Conservation (phyloP, 2,329 filamentous ascomycete genomes). For the Talaromyces funiculosus region DNA sequence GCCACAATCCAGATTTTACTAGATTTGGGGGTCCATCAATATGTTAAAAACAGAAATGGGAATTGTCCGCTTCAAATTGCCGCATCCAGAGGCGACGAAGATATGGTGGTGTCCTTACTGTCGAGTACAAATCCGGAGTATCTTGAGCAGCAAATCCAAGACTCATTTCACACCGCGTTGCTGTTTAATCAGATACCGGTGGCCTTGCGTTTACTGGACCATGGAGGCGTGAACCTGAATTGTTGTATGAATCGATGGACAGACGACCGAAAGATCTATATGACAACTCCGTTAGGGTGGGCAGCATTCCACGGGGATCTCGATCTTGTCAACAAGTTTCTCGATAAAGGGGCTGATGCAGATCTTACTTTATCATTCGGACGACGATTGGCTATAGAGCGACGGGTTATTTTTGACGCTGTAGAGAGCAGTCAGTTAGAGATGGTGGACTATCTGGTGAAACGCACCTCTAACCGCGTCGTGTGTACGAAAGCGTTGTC, state of each 20-base stretch:
- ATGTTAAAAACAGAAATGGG: neutral
- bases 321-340: neutral
- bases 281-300: neutral
- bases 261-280: neutral
- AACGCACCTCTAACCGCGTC: neutral
- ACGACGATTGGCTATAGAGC: neutral
- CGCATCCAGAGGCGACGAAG: neutral
- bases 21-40: neutral
- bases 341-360: neutral
- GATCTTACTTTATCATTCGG: neutral
- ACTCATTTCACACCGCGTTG: neutral
- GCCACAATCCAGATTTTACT: neutral
- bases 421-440: neutral
- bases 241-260: neutral
- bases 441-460: neutral
- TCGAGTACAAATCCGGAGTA: neutral
- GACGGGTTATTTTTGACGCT: neutral
- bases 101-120: neutral
- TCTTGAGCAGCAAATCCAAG: neutral
- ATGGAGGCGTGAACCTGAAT: neutral
- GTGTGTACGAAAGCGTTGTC: neutral
- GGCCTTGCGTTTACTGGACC: neutral
- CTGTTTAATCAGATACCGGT: neutral
- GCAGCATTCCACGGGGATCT: neutral
- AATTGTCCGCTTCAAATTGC: constrained; percentile 2